Percentiles rank a stretch among this genome's conserved stretches.
Conservation (phyloP, 1,284 basidiomycete species). For the Stygiomarasmius scandens region DNA sequence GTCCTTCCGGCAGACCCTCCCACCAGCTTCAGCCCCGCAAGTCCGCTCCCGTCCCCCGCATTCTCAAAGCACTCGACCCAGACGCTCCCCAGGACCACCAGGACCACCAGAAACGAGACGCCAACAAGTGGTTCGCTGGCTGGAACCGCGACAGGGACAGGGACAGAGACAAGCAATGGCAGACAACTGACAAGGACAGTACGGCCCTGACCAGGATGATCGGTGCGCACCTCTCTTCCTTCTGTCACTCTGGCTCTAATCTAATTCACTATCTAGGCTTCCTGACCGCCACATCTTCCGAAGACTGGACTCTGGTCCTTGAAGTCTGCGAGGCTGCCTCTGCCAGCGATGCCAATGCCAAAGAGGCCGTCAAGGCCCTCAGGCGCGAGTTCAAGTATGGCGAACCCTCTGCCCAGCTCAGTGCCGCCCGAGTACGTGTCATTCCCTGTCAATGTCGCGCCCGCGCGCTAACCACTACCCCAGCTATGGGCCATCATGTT, state of each 20-base stretch:
- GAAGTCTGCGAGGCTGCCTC: slow-evolving; percentile 79
- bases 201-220: slow-evolving; percentile 13
- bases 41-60: slow-evolving; percentile 6
- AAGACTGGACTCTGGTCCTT: slow-evolving; percentile 77
- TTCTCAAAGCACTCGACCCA: slow-evolving; percentile 11
- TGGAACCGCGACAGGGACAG: slow-evolving; percentile 3
- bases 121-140: neutral
- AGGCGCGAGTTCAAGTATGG: slow-evolving; percentile 76
- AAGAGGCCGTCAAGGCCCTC: slow-evolving; percentile 74
- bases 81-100: neutral
- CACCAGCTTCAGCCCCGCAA: neutral
- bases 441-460: neutral
- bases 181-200: slow-evolving; percentile 7
- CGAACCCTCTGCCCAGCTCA: slow-evolving; percentile 62
- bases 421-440: slow-evolving; percentile 64
- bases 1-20: slow-evolving; percentile 1
- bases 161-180: slow-evolving; percentile 9
- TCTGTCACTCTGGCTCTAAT: neutral
- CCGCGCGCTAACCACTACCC: slow-evolving; percentile 9
- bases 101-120: neutral
- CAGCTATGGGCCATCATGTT: slow-evolving; percentile 82
- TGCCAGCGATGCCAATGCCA: slow-evolving; percentile 65
- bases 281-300: slow-evolving; percentile 72
- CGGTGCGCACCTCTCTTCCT: neutral
- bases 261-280: slow-evolving; percentile 50